A percentile compares a stretch with the other conserved stretches of the same genome.
Evolutionary conservation across 192 early-diverging fungal species (phyloP).

Genomic region (Coemansia sp.): DNA sequence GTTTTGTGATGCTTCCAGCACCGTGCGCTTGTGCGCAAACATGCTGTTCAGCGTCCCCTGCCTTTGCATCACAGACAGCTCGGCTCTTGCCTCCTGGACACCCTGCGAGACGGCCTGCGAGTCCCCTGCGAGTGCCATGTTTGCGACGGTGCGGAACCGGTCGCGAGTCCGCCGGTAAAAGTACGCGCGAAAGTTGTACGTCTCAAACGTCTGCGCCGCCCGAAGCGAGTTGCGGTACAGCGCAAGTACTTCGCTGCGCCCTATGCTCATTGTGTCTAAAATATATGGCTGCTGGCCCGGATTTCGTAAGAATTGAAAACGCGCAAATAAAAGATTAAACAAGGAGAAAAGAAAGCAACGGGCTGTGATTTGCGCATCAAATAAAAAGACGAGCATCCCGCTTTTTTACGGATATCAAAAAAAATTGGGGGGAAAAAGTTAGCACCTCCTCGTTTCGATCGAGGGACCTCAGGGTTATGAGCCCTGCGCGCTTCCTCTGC

Average conservation of each 20-base stretch:
- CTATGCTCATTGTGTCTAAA: constrained; percentile 17
- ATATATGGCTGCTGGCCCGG: background rate
- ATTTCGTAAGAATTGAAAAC: constrained; percentile 1
- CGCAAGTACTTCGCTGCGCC: constrained; percentile 61
- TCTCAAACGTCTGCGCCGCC: constrained; percentile 67
- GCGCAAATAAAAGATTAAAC: background rate
- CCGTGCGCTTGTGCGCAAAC: constrained; percentile 67
- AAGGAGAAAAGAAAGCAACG: constrained; percentile 10
- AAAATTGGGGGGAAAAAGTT: constrained; percentile 19
- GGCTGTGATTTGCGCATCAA: background rate
- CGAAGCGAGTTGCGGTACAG: constrained; percentile 79
- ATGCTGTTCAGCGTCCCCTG: constrained; percentile 75
- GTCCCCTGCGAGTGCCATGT: constrained; percentile 27
- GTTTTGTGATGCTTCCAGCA: constrained; percentile 58
- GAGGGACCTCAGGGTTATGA: constrained; percentile 84
- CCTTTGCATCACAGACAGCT: constrained; percentile 72
- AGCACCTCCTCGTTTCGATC: constrained; percentile 78
- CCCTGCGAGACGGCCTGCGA: constrained; percentile 19
- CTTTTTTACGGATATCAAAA: background rate
- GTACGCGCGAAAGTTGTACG: constrained; percentile 90
- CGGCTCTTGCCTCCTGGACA: constrained; percentile 60
- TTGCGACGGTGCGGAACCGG: constrained; percentile 64
- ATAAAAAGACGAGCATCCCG: too few species aligned
- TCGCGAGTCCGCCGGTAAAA: constrained; percentile 76
- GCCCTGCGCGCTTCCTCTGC: constrained; percentile 85